Base-by-base conservation (phyloP, 768 basidiomycete genomes). In the Hydnomerulius pinastri region DNA sequence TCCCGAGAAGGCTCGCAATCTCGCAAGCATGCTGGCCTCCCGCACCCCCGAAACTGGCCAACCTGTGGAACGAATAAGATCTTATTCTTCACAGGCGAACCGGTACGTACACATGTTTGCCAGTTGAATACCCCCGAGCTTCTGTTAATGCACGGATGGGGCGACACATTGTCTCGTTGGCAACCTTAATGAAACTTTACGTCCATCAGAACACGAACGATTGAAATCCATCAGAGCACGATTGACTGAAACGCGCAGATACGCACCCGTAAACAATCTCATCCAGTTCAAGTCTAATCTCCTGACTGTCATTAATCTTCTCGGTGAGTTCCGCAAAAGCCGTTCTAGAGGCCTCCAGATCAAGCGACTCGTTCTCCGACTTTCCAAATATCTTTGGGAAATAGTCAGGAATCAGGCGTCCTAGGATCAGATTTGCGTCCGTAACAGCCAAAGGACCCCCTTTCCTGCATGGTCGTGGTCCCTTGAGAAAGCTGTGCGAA, bases 371-470 rank as follows among this genome's bases (percentile, higher is more conserved):
- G 60, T 89, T 84, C 69, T 94, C 95, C 2, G 81, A 82, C 61
- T 87, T 85, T 20, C 95, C 94, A 59, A 97, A 98, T 50, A 96
- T 97, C 69, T 92, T 93, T 2, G 94, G 94, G 75, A 97, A 97
- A 66, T 87, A 92, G 50, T 90, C 86, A 0, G 93, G 90, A 6
- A 97, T 76, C 38, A 98, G 79, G 1, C 95, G 82, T 5, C 95
- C 95, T 2, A 97, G 83, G 4, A 94, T 72, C 8, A 98, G 75
- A 62, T 98, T 98, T 3, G 93, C 95, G 55, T 98, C 94, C 0
- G 94, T 97, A 11, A 97, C 84, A 1, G 94, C 93, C 33, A 97
- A 67, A 4, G 91, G 91, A 1, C 95, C 95, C 7, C 90, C 91
- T 71, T 96, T 97, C 48, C 91, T 91, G 58, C 41, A 51, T 17